These are phyloP conservation scores for Rhizoclosmatium sp. DNA, from an alignment of 192 early-diverging fungal genomes.

Conservation along the genomic window DNA sequence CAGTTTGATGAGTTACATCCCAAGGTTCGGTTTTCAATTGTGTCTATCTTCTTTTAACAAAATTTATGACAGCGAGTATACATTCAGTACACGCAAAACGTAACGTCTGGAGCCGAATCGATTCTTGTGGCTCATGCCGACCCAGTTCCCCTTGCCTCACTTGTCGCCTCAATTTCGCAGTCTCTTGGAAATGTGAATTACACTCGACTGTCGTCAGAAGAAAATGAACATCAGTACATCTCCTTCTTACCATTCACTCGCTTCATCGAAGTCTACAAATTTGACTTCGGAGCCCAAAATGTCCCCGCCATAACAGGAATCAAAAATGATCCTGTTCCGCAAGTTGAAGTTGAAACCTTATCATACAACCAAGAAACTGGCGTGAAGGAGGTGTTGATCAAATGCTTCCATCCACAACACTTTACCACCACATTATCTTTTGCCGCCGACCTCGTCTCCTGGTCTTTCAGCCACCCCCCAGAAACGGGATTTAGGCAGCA, in stretches of 20 bases:
- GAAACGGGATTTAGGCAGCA: slow-evolving; percentile 10
- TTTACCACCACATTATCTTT: slow-evolving; percentile 59
- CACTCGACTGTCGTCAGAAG: slow-evolving; percentile 29
- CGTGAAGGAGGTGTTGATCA: background rate
- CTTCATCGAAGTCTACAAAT: slow-evolving; percentile 62
- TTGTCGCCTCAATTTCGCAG: slow-evolving; percentile 53
- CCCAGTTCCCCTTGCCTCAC: slow-evolving; percentile 53
- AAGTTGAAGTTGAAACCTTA: slow-evolving; percentile 17
- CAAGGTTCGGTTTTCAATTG: slow-evolving; percentile 51
- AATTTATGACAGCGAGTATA: slow-evolving; percentile 47
- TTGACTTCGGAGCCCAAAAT: slow-evolving; percentile 46
- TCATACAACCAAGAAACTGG: slow-evolving; percentile 12
- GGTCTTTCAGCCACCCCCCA: slow-evolving; percentile 51
- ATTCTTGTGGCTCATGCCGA: slow-evolving; percentile 69
- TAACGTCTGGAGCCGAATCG: slow-evolving; percentile 62
- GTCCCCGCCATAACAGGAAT: slow-evolving; percentile 52
- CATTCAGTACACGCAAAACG: slow-evolving; percentile 69
- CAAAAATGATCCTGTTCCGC: slow-evolving; percentile 32
- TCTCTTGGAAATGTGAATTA: slow-evolving; percentile 46
- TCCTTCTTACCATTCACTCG: slow-evolving; percentile 71
- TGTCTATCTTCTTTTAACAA: background rate
- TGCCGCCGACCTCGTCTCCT: slow-evolving; percentile 63
- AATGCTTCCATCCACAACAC: slow-evolving; percentile 54
- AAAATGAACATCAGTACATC: slow-evolving; percentile 62
- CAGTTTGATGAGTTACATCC: slow-evolving; percentile 69